Evolutionary conservation across 257 asterid species (phyloP).

Genomic region (Fraxinus pennsylvanica): DNA sequence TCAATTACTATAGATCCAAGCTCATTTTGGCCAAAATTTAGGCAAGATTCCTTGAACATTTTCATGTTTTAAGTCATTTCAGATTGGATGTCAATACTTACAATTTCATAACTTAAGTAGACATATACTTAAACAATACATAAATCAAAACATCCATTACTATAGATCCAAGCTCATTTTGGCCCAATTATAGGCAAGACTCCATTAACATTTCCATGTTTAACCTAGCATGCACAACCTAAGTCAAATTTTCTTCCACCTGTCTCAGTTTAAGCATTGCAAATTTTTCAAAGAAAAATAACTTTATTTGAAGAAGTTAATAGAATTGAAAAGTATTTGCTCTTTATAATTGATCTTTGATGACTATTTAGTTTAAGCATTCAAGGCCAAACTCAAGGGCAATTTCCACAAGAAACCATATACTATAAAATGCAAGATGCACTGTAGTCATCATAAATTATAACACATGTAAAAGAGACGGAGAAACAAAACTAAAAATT

Average conservation of each 20-base stretch:
- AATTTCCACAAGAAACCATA: background rate
- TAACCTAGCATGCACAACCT: background rate
- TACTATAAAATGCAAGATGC: background rate
- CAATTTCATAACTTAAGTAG: background rate
- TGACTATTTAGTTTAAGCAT: too few relatives aligned
- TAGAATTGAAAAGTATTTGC: too few relatives aligned
- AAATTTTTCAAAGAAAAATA: too few relatives aligned
- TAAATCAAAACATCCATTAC: background rate
- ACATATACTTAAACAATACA: background rate
- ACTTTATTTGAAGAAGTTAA: too few relatives aligned
- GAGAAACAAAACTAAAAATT: background rate
- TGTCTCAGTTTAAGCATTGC: background rate
- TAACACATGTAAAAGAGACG: background rate
- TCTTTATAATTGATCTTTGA: too few relatives aligned
- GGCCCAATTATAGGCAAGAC: background rate
- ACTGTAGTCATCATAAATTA: background rate
- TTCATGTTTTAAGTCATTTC: background rate
- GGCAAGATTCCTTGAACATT: background rate
- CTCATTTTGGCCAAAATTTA: background rate
- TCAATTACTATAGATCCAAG: background rate
- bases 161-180: background rate
- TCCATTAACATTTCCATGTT: background rate
- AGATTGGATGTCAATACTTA: background rate
- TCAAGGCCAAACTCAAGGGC: background rate
- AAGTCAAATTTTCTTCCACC: background rate